These are phyloP conservation scores for Pichia scutulata DNA, from an alignment of 805 yeast species.

Conservation along the genomic window DNA sequence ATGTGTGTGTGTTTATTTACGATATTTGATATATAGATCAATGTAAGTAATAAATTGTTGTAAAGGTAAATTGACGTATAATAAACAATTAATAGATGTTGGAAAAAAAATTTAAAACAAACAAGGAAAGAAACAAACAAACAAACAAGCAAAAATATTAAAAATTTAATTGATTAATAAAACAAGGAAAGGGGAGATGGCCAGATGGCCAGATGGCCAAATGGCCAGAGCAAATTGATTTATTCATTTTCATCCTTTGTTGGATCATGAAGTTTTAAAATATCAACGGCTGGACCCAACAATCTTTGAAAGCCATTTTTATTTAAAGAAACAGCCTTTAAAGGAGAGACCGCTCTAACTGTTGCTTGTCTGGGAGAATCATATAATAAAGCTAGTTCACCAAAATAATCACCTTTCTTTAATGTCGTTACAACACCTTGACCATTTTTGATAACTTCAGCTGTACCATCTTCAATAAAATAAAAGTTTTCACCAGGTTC, in stretches of 20 bases:
- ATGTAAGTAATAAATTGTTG: neutral
- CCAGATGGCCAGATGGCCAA: too few relatives aligned
- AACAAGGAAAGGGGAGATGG: neutral
- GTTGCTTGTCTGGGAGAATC: constrained; percentile 94
- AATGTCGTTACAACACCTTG: constrained; percentile 55
- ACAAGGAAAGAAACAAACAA: too few relatives aligned
- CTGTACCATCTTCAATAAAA: constrained; percentile 73
- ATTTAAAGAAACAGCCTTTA: constrained; percentile 87
- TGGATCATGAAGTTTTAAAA: constrained; percentile 81
- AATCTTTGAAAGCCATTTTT: constrained; percentile 90
- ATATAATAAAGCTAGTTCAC: constrained; percentile 88
- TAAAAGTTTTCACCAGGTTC: constrained; percentile 74
- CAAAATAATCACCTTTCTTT: constrained; percentile 85
- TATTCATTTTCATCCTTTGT: constrained; percentile 29
- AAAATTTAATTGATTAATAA: neutral
- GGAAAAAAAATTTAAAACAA: too few relatives aligned
- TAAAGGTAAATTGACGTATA: neutral
- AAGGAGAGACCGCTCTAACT: constrained; percentile 63
- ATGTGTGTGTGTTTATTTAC: too few relatives aligned
- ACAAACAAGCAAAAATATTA: too few relatives aligned
- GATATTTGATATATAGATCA: neutral
- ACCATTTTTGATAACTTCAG: constrained; percentile 58
- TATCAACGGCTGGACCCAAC: constrained; percentile 90
- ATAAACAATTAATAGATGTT: too few relatives aligned
- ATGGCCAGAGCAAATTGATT: too few relatives aligned